These are phyloP conservation scores for Sordariomycetes sp. DNA, from an alignment of 2,329 filamentous ascomycete genomes.

Conservation along the genomic window DNA sequence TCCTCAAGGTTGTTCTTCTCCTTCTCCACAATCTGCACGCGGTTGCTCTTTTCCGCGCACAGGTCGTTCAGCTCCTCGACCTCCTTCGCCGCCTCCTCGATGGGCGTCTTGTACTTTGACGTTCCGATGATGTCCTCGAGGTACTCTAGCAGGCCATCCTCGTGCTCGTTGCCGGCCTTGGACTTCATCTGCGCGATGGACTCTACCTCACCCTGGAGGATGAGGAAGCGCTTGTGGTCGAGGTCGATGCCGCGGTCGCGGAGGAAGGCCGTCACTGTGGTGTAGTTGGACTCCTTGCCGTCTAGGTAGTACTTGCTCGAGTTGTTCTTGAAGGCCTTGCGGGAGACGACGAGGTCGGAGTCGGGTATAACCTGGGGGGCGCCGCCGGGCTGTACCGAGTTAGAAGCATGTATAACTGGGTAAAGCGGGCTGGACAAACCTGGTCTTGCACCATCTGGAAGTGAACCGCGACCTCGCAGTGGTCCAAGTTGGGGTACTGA, in stretches of 20 bases:
- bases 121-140: constrained; percentile 98
- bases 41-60: constrained; percentile 85
- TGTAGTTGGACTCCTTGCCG: constrained; percentile 79
- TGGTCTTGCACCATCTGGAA: constrained; percentile 92
- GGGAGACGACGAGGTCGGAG: constrained; percentile 76
- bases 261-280: constrained; percentile 74
- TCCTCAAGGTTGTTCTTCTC: constrained; percentile 87
- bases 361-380: constrained; percentile 66
- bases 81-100: constrained; percentile 83
- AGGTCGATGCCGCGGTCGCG: constrained; percentile 84
- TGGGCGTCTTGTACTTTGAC: constrained; percentile 94
- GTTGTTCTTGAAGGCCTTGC: constrained; percentile 94
- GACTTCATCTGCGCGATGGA: constrained; percentile 99
- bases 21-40: constrained; percentile 96
- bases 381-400: constrained; percentile 45
- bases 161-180: constrained; percentile 88
- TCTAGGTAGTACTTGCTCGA: constrained; percentile 98
- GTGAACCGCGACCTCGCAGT: constrained; percentile 92
- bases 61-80: constrained; percentile 89
- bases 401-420: constrained; percentile 9
- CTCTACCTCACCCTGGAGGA: constrained; percentile 94
- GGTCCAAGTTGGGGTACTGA: constrained; percentile 68
- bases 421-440: constrained; percentile 21
- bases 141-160: constrained; percentile 91
- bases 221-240: constrained; percentile 95